Evolutionary conservation across 2,329 filamentous ascomycete genomes (phyloP).

Genomic region (Ophiostoma fasciatum): DNA sequence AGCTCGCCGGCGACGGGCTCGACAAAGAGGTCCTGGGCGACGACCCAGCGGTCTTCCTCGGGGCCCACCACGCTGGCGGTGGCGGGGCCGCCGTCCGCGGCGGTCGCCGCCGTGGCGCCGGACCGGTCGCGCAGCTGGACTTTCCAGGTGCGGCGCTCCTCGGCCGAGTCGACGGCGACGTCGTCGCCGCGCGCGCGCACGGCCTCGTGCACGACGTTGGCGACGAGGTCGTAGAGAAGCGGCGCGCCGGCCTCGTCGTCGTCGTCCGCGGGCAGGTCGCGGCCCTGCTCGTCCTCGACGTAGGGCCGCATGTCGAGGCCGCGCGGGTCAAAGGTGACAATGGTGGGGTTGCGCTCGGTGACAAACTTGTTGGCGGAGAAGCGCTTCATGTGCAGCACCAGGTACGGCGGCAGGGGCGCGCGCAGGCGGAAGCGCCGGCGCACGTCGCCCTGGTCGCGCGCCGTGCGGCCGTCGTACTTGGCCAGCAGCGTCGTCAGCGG

Average conservation of each 20-base stretch:
- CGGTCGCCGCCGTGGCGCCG: conserved; percentile 35
- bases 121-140: conserved; percentile 69
- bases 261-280: conserved; percentile 52
- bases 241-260: conserved; percentile 97
- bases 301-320: conserved; percentile 77
- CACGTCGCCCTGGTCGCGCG: conserved; percentile 79
- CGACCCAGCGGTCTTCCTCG: conserved; percentile 64
- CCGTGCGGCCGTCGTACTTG: conserved; percentile 82
- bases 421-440: conserved; percentile 79
- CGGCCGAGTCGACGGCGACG: conserved; percentile 68
- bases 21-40: conserved; percentile 87
- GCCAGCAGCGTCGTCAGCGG: conserved; percentile 68
- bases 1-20: conserved; percentile 80
- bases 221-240: conserved; percentile 88
- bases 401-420: conserved; percentile 79
- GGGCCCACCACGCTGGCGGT: too few species aligned
- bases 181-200: conserved; percentile 58
- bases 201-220: conserved; percentile 83
- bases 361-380: conserved; percentile 97
- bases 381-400: conserved; percentile 91
- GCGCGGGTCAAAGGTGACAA: conserved; percentile 84
- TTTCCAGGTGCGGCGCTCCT: conserved; percentile 84
- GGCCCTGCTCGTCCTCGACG: conserved; percentile 64
- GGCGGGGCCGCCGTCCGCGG: not conserved
- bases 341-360: conserved; percentile 88